Evolutionary conservation across 768 basidiomycete species (phyloP).

Genomic region (Podaxis carcinomalis): DNA sequence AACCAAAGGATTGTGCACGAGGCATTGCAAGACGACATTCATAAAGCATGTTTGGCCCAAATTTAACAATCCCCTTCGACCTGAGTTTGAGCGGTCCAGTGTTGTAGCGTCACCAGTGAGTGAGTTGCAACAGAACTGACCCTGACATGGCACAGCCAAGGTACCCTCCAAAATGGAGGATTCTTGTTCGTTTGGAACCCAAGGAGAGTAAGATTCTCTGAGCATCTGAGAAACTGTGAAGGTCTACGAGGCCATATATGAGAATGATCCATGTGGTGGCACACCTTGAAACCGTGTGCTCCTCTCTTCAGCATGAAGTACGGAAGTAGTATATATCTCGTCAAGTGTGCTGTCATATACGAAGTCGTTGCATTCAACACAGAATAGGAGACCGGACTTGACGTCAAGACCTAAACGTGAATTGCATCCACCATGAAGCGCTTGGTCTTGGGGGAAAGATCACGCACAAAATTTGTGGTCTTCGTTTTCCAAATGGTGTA

Average conservation of each 20-base stretch:
- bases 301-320: constrained; percentile 56
- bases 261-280: background rate
- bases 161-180: constrained; percentile 43
- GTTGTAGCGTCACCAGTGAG: background rate
- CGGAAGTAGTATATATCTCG: constrained; percentile 35
- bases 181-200: constrained; percentile 37
- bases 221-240: constrained; percentile 31
- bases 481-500: constrained; percentile 49
- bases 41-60: constrained; percentile 94
- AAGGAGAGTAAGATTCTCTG: constrained; percentile 31
- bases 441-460: background rate
- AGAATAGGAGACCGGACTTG: constrained; percentile 72
- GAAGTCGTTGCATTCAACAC: constrained; percentile 70
- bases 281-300: constrained; percentile 57
- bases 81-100: constrained; percentile 28
- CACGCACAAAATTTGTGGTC: constrained; percentile 67
- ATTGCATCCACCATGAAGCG: constrained; percentile 2
- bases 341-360: constrained; percentile 58
- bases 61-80: constrained; percentile 81
- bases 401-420: constrained; percentile 60
- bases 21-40: constrained; percentile 85
- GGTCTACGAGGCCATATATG: background rate
- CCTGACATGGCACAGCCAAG: constrained; percentile 66
- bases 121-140: constrained; percentile 29
- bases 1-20: constrained; percentile 86